Base-by-base conservation (phyloP, 768 basidiomycete genomes). In the Russula virescens region DNA sequence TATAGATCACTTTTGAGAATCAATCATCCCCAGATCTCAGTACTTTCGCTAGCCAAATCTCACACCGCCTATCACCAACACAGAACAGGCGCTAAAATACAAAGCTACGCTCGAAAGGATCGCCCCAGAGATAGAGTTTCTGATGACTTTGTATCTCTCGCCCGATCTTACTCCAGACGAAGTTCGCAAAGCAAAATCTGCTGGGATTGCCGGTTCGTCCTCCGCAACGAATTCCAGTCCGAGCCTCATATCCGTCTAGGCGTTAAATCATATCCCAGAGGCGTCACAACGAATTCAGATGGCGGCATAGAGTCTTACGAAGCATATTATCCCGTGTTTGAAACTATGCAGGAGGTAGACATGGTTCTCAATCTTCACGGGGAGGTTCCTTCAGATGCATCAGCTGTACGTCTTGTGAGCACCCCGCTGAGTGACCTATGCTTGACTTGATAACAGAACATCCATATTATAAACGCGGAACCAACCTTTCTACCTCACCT, bases 301-400 rank as follows among this genome's bases (percentile, higher is more conserved):
- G 87, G 91, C 38, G 97, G 97, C 8, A 96, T 98, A 67, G 96
- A 98, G 73, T 92, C 92, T 16, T 98, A 98, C 69, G 90, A 91
- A 68, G 80, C 83, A 1, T 99, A 96, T 72, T 97, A 98, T 74
- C 88, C 89, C 21, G 83, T 97, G 35, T 98, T 99, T 71, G 85
- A 85, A 69, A 90, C 86, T 42, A 98, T 98, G 95, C 86, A 98
- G 76, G 86, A 91, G 70, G 87, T 85, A 28, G 91, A 86, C 70
- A 88, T 99, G 84, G 94, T 98, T 21, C 81, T 99, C 47, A 98
- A 98, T 75, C 80, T 99, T 40, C 97, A 99, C 68, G 97, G 97
- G 23, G 97, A 99, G 76, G 83, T 98, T 23, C 95, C 97, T 13
- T 95, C 94, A n/a, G 88, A 94, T 66, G 73, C 85, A 4, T 66